Conservation (phyloP, 1,284 basidiomycete species). For the Anthracocystis panici-leucophaei region DNA sequence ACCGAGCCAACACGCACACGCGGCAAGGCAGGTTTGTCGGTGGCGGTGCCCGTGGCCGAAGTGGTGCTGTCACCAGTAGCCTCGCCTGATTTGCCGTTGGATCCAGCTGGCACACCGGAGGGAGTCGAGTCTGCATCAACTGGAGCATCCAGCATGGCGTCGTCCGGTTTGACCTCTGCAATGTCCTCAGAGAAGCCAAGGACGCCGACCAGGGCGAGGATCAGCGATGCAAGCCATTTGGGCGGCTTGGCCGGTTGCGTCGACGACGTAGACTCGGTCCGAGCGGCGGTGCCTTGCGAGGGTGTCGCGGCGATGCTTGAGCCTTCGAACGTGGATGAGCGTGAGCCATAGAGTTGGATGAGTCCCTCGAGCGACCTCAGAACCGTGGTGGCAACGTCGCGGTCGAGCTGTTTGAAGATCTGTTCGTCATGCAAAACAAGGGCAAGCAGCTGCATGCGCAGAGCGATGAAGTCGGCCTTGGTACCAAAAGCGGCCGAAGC, state of each 20-base stretch:
- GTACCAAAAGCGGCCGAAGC: conserved; percentile 30
- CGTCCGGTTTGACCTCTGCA: conserved; percentile 72
- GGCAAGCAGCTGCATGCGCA: conserved; percentile 86
- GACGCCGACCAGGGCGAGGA: conserved; percentile 69
- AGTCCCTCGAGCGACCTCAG: conserved; percentile 38
- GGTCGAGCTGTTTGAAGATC: conserved; percentile 76
- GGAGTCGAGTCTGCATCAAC: neutral
- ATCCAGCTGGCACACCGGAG: neutral
- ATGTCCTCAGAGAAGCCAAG: conserved; percentile 82
- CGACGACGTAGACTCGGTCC: neutral
- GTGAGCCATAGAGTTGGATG: conserved; percentile 28
- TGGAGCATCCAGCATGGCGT: conserved; percentile 28
- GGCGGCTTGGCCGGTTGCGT: conserved; percentile 11
- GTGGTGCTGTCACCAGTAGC: neutral
- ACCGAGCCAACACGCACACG: conserved; percentile 23
- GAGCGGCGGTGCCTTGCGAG: neutral
- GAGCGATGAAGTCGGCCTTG: conserved; percentile 73
- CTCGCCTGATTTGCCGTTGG: neutral
- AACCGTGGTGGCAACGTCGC: conserved; percentile 67
- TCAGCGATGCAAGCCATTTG: conserved; percentile 50
- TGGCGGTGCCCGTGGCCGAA: neutral
- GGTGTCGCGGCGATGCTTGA: conserved; percentile 1
- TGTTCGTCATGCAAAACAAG: conserved; percentile 81
- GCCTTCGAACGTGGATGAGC: conserved; percentile 48
- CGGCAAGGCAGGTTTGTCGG: conserved; percentile 16